Percentiles rank a stretch among this genome's conserved stretches.
These are phyloP conservation scores for Serendipita sp. DNA, from an alignment of 768 basidiomycete species.

Conservation along the genomic window DNA sequence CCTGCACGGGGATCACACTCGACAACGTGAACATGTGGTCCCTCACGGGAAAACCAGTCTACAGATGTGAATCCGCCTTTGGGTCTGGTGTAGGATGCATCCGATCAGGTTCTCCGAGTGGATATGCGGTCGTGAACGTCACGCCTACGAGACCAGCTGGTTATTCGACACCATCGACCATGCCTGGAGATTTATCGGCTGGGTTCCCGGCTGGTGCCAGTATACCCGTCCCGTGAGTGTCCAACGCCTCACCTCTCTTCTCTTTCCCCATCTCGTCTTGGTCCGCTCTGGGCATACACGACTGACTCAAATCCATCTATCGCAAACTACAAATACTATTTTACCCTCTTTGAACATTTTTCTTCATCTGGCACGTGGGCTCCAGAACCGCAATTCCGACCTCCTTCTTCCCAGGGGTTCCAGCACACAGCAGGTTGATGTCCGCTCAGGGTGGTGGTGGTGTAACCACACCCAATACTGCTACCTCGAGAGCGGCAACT, in stretches of 20 bases:
- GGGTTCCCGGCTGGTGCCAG: conserved; percentile 6
- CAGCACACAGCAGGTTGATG: neutral
- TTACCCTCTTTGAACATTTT: too few relatives aligned
- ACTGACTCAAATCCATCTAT: too few relatives aligned
- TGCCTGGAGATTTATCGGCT: conserved; percentile 9
- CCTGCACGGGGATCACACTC: conserved; percentile 17
- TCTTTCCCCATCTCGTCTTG: neutral
- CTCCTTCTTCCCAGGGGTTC: conserved; percentile 7
- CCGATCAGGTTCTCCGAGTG: conserved; percentile 13
- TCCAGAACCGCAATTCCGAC: conserved; percentile 6
- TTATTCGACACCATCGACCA: conserved; percentile 17
- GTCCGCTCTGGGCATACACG: too few relatives aligned
- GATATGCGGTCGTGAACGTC: conserved; percentile 12
- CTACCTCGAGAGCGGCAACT: neutral
- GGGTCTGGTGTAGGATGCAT: conserved; percentile 16
- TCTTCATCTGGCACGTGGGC: neutral
- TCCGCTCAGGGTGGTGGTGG: neutral
- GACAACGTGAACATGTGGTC: conserved; percentile 19
- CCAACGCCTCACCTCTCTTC: neutral
- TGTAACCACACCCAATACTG: too few relatives aligned
- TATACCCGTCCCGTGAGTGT: conserved; percentile 9
- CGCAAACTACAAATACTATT: too few relatives aligned
- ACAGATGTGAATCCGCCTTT: conserved; percentile 19
- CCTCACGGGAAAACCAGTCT: conserved; percentile 14
- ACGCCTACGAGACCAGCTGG: conserved; percentile 16